Evolutionary conservation across 495 filamentous ascomycete genomes (phyloP).

Genomic region (Penicillium longicatenatum): DNA sequence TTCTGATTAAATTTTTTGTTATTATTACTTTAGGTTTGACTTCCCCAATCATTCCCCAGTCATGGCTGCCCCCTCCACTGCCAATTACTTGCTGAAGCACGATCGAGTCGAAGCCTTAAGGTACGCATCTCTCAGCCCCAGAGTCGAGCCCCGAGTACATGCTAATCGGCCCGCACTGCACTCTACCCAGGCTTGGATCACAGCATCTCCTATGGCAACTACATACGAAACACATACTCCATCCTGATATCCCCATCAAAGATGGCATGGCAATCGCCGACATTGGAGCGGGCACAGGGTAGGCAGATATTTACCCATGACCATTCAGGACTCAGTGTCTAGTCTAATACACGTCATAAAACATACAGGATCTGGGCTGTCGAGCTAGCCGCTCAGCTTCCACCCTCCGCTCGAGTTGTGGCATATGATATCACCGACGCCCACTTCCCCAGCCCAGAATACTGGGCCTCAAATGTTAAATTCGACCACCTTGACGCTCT

Average conservation of each 20-base stretch:
- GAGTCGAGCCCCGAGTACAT: too few species aligned
- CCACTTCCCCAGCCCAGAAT: constrained; percentile 26
- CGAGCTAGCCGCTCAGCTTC: constrained; percentile 29
- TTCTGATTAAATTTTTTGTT: too few species aligned
- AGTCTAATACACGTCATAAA: too few species aligned
- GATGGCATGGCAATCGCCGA: constrained; percentile 34
- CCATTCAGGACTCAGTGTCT: neutral
- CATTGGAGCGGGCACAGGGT: constrained; percentile 38
- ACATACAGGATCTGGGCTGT: constrained; percentile 32
- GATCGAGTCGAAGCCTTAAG: neutral
- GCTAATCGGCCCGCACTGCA: neutral
- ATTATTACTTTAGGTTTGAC: too few species aligned
- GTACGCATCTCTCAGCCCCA: neutral
- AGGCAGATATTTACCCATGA: constrained; percentile 6
- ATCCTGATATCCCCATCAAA: constrained; percentile 27
- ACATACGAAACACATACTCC: constrained; percentile 26
- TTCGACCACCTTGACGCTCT: constrained; percentile 30
- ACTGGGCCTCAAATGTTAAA: constrained; percentile 31
- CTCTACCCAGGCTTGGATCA: constrained; percentile 23
- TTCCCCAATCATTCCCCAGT: neutral
- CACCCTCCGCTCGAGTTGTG: constrained; percentile 19
- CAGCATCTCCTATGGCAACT: constrained; percentile 34
- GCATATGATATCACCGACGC: constrained; percentile 36
- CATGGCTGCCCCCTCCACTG: neutral
- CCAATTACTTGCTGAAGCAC: neutral